A percentile compares a stretch with the other conserved stretches of the same genome.
These are phyloP conservation scores for Nyctanthes arbortristis DNA, from an alignment of 257 asterid genomes.

Conservation along the genomic window DNA sequence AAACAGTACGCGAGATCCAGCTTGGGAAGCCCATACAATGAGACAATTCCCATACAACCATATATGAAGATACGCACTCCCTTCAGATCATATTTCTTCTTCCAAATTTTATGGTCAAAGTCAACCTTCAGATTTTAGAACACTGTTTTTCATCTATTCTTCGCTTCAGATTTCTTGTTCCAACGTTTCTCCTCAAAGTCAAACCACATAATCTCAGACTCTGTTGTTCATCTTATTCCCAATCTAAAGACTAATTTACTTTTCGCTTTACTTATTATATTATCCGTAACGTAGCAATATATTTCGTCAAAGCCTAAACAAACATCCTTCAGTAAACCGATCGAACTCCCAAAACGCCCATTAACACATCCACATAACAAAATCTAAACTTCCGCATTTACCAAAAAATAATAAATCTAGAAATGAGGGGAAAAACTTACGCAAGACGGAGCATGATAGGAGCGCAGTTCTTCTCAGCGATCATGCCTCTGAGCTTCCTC, in stretches of 20 bases:
- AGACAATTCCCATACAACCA: background rate
- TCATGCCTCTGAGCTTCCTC: constrained; percentile 86
- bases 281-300: background rate
- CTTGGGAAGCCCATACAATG: background rate
- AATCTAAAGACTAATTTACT: background rate
- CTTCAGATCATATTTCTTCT: background rate
- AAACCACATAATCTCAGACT: background rate
- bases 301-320: background rate
- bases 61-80: background rate
- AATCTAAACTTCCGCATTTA: background rate
- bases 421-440: constrained; percentile 31
- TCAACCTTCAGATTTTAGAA: background rate
- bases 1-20: background rate
- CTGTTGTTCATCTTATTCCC: background rate
- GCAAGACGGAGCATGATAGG: constrained; percentile 91
- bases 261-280: no score
- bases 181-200: background rate
- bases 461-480: constrained; percentile 87
- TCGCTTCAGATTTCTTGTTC: no score
- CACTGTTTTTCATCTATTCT: no score
- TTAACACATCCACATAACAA: background rate
- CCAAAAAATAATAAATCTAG: background rate
- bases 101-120: background rate
- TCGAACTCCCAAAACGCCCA: background rate
- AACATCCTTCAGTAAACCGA: background rate